phyloP scores from a whole-genome alignment of 352 stramenopile species.

The Pythium aphanidermatum region DNA sequence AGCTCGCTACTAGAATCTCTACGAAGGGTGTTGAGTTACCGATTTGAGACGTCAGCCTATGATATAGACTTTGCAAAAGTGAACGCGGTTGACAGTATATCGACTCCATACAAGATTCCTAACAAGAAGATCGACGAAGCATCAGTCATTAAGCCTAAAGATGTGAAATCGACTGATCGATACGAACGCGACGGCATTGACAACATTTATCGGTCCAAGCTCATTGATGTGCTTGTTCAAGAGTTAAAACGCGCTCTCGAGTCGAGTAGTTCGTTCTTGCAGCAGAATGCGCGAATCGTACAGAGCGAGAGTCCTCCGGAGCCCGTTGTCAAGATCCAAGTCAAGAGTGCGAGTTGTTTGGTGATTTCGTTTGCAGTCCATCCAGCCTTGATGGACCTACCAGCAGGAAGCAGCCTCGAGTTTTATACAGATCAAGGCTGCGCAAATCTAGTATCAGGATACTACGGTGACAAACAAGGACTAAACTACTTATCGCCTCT shows the following conservation, averaged over 20 bases:
- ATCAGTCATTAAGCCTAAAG: not conserved
- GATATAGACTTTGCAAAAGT: too few relatives aligned
- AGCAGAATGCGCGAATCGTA: conserved; percentile 51
- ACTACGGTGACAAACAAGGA: conserved; percentile 67
- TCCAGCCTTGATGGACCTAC: conserved; percentile 74
- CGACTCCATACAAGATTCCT: too few relatives aligned
- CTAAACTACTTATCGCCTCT: conserved; percentile 61
- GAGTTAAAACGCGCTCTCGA: conserved; percentile 51
- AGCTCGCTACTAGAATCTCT: too few relatives aligned
- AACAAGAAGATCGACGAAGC: too few relatives aligned
- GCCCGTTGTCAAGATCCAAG: conserved; percentile 48
- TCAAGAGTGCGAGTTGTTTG: conserved; percentile 56
- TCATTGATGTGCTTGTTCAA: conserved; percentile 53
- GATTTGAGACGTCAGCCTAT: too few relatives aligned
- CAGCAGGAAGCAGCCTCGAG: conserved; percentile 57
- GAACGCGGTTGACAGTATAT: too few relatives aligned
- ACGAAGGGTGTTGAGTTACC: too few relatives aligned
- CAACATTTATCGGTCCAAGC: conserved; percentile 49
- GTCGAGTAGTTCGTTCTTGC: conserved; percentile 37
- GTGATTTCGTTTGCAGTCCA: conserved; percentile 77
- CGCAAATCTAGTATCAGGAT: conserved; percentile 56
- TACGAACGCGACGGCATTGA: not conserved
- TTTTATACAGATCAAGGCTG: conserved; percentile 67
- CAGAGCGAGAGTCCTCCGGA: conserved; percentile 64
- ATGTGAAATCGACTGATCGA: too few relatives aligned